phyloP scores from a whole-genome alignment of 805 yeast genomes.

The Teunomyces gatunensis region DNA sequence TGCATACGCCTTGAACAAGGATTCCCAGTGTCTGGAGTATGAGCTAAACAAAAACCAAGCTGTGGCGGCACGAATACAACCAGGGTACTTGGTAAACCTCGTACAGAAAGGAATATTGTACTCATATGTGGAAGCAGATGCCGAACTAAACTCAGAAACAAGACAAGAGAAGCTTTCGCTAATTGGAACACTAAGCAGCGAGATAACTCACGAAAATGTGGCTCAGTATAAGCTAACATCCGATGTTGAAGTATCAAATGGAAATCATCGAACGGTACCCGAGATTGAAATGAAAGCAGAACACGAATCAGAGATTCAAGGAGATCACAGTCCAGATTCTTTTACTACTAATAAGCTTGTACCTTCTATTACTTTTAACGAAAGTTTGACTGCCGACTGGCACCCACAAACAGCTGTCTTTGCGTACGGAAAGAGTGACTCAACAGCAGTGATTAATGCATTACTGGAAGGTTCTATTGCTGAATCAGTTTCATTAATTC shows the following conservation, averaged over 20 bases:
- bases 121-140: slow-evolving; percentile 22
- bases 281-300: slow-evolving; percentile 3
- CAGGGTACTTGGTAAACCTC: slow-evolving; percentile 77
- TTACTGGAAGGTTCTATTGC: slow-evolving; percentile 26
- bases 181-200: slow-evolving; percentile 26
- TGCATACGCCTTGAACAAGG: slow-evolving; percentile 78
- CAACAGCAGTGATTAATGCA: slow-evolving; percentile 46
- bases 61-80: slow-evolving; percentile 51
- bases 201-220: slow-evolving; percentile 45
- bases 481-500: slow-evolving; percentile 28
- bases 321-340: background rate
- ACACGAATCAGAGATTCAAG: slow-evolving; percentile 1
- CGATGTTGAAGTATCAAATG: slow-evolving; percentile 17
- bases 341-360: slow-evolving; percentile 35
- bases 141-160: background rate
- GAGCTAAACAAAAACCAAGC: slow-evolving; percentile 44
- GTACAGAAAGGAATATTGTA: slow-evolving; percentile 85
- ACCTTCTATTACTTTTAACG: slow-evolving; percentile 37
- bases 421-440: slow-evolving; percentile 54
- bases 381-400: slow-evolving; percentile 53
- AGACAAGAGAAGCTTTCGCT: slow-evolving; percentile 11
- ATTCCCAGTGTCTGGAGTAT: slow-evolving; percentile 57
- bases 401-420: slow-evolving; percentile 49
- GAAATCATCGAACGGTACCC: background rate
- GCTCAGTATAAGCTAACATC: slow-evolving; percentile 25